Conservation (phyloP, 768 basidiomycete species). For the Amanita rubescens region DNA sequence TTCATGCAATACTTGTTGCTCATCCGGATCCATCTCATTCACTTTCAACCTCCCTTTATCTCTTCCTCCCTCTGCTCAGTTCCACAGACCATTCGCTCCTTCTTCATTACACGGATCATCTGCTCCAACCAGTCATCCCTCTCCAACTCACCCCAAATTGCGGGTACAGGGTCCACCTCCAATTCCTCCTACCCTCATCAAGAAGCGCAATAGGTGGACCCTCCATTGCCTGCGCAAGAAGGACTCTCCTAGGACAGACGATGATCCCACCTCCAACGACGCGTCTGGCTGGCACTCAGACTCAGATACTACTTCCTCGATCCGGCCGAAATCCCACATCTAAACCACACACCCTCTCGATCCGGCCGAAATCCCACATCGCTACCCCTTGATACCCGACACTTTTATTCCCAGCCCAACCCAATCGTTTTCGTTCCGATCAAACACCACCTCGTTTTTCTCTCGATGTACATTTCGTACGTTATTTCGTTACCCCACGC, state of each 20-base stretch:
- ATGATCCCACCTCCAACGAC: not conserved
- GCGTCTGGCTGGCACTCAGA: not conserved
- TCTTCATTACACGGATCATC: not conserved
- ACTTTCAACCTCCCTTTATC: constrained; percentile 9
- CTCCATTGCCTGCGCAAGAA: not conserved
- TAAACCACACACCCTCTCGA: not conserved
- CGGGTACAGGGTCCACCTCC: constrained; percentile 16
- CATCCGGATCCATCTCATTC: not conserved
- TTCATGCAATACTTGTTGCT: not conserved
- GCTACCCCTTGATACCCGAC: constrained; percentile 2
- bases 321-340: not conserved
- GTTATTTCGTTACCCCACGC: not conserved
- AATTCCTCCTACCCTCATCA: constrained; percentile 21
- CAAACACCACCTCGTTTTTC: not conserved
- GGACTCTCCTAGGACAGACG: not conserved
- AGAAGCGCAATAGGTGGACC: constrained; percentile 14
- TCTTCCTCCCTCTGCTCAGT: constrained; percentile 8
- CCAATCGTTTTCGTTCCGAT: constrained; percentile 1
- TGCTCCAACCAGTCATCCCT: constrained; percentile 5
- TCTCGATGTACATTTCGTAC: not conserved
- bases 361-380: not conserved
- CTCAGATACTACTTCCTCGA: not conserved
- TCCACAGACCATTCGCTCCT: constrained; percentile 7
- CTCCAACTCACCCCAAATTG: constrained; percentile 19
- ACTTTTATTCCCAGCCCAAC: constrained; percentile 1